A percentile compares a stretch with the other conserved stretches of the same genome.
These are phyloP conservation scores for Aspergillus saccharolyticus DNA, from an alignment of 495 filamentous ascomycete genomes.

Conservation along the genomic window DNA sequence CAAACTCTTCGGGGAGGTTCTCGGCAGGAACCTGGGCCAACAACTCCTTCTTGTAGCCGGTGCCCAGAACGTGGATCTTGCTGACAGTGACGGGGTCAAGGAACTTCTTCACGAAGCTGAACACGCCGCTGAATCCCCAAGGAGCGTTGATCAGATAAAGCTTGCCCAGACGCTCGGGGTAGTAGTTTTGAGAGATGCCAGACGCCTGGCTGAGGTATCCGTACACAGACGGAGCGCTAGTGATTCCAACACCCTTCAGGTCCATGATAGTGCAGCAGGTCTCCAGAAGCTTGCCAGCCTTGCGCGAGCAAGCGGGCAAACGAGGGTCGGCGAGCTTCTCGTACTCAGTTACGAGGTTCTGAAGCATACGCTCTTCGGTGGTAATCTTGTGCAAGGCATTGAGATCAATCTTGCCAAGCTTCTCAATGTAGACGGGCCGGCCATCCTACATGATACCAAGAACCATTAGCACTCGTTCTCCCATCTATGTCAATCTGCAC, in stretches of 20 bases:
- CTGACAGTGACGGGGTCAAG: constrained; percentile 92
- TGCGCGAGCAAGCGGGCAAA: constrained; percentile 91
- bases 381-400: constrained; percentile 89
- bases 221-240: constrained; percentile 76
- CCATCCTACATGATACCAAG: constrained; percentile 62
- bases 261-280: constrained; percentile 98
- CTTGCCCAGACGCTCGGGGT: constrained; percentile 85
- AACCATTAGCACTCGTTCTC: constrained; percentile 10
- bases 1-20: constrained; percentile 84
- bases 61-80: constrained; percentile 91
- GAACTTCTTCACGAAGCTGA: constrained; percentile 81
- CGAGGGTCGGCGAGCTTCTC: constrained; percentile 92
- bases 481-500: not conserved
- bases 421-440: constrained; percentile 93
- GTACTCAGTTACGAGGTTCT: constrained; percentile 94
- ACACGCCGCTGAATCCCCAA: constrained; percentile 84
- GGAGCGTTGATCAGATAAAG: constrained; percentile 97
- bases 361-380: constrained; percentile 84
- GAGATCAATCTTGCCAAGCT: constrained; percentile 90
- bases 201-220: constrained; percentile 75
- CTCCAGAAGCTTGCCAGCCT: constrained; percentile 82
- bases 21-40: constrained; percentile 79
- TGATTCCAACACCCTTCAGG: constrained; percentile 84
- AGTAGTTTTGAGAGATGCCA: constrained; percentile 93
- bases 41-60: constrained; percentile 75